Conservation (phyloP, 352 stramenopile species). For the Peronosclerospora sorghi region DNA sequence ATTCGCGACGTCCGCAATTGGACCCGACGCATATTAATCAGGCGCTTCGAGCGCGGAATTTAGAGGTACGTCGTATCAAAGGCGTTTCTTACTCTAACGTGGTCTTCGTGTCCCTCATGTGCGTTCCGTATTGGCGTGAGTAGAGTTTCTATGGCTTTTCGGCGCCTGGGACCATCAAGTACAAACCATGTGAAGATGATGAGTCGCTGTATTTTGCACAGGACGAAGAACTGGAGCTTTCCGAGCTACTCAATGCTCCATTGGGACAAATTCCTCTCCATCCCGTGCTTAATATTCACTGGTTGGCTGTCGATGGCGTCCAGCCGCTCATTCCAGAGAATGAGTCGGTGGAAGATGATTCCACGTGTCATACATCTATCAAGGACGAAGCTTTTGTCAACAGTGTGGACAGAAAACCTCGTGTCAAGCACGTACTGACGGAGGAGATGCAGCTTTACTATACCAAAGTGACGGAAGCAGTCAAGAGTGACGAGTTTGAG, state of each 20-base stretch:
- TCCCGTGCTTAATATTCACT: slow-evolving; percentile 66
- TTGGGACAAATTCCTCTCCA: slow-evolving; percentile 63
- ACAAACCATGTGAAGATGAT: slow-evolving; percentile 49
- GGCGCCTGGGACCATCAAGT: slow-evolving; percentile 35
- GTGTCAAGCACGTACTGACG: slow-evolving; percentile 80
- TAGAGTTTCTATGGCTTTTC: slow-evolving; percentile 71
- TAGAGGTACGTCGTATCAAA: slow-evolving; percentile 31
- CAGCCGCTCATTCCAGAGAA: slow-evolving; percentile 80
- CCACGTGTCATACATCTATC: slow-evolving; percentile 55
- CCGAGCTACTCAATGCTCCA: slow-evolving; percentile 63
- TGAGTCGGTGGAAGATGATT: slow-evolving; percentile 60
- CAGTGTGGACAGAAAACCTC: slow-evolving; percentile 59
- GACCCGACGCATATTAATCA: slow-evolving; percentile 66
- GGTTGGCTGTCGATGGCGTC: slow-evolving; percentile 74
- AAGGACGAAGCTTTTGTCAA: slow-evolving; percentile 66
- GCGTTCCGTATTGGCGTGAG: neutral
- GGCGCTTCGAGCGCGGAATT: slow-evolving; percentile 54
- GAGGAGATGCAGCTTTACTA: slow-evolving; percentile 88
- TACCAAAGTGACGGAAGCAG: slow-evolving; percentile 73
- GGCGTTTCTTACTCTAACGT: neutral
- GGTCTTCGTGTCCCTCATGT: neutral
- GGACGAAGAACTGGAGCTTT: slow-evolving; percentile 62
- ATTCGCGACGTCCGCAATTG: slow-evolving; percentile 51
- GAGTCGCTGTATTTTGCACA: slow-evolving; percentile 54
- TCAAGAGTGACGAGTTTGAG: slow-evolving; percentile 66